Percentiles rank a stretch among this genome's conserved stretches.
Evolutionary conservation across 1,284 basidiomycete species (phyloP).

Genomic region (Flammula alnicola): DNA sequence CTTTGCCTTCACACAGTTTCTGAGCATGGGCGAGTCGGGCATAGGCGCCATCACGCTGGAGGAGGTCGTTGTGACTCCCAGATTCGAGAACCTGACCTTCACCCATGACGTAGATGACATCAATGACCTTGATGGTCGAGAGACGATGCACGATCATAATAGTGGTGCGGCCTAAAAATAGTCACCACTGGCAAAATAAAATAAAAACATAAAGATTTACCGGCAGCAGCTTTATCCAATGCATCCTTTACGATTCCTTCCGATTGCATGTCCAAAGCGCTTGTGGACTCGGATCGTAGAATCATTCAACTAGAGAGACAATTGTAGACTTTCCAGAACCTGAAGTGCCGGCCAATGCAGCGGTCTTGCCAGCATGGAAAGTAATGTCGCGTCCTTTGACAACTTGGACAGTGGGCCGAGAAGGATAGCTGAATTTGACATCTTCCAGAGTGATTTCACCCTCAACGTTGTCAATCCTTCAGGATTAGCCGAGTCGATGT

Average conservation of each 20-base stretch:
- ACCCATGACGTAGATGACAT: slow-evolving; percentile 90
- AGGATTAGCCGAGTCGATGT: slow-evolving; percentile 82
- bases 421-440: slow-evolving; percentile 91
- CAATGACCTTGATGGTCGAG: slow-evolving; percentile 80
- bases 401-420: slow-evolving; percentile 84
- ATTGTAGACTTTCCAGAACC: slow-evolving; percentile 90
- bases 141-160: slow-evolving; percentile 81
- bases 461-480: slow-evolving; percentile 68
- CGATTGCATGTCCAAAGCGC: slow-evolving; percentile 87
- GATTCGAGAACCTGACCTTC: slow-evolving; percentile 83
- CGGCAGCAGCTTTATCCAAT: slow-evolving; percentile 86
- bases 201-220: too few species aligned
- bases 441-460: slow-evolving; percentile 82
- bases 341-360: slow-evolving; percentile 89
- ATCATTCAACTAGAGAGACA: slow-evolving; percentile 81
- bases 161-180: slow-evolving; percentile 77
- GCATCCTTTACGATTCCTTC: slow-evolving; percentile 96
- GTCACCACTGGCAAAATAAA: too few species aligned
- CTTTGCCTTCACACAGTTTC: slow-evolving; percentile 75
- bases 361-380: slow-evolving; percentile 80
- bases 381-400: slow-evolving; percentile 74
- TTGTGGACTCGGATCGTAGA: slow-evolving; percentile 96
- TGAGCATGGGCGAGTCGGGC: slow-evolving; percentile 81
- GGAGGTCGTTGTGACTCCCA: slow-evolving; percentile 83
- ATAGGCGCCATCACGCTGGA: slow-evolving; percentile 74